Base-by-base conservation (phyloP, 768 basidiomycete genomes). In the Boletus barrowsii region DNA sequence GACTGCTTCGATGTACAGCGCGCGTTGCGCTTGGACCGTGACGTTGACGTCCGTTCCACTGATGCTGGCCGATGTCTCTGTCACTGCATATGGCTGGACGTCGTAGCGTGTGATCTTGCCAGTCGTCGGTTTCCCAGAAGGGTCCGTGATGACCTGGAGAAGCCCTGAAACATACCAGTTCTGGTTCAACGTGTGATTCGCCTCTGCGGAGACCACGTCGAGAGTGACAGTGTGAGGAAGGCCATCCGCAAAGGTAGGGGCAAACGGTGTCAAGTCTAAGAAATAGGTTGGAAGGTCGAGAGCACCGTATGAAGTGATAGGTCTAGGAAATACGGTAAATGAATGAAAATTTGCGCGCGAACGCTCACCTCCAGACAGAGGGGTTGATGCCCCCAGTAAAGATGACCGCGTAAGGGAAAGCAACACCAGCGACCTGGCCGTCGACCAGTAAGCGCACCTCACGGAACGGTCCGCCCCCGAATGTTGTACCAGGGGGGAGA, bases 101-200 rank as follows among this genome's bases (percentile, higher is more conserved):
- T 77, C 68, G 60, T 89, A 86, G 10, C 62, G 60, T 0, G 78
- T 83, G 53, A 91, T 88, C 29, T 73, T 77, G 29, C 90, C 90
- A 1, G 82, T 88, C 3, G 90, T 90, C 4, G 76, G 86, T 62
- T 73, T 72, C 2, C 75, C 69, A 30, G 88, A 87, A 9, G 81
- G 67, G 63, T 89, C 86, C 1, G 82, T 83, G 55, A 85, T 68
- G 44, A 88, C 83, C 65, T 91, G 88, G 7, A 92, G 67, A 37
- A 74, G 64, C 11, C 78, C 90, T 4, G 87, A 88, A 26, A 90
- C 81, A 63, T 81, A 88, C 90, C 90, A 92, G 63, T 90, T 90
- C 56, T 80, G 76, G 47, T 86, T 78, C 62, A 87, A 82, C n/a
- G 75, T 70, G 54, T 85, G 86, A 61, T 85, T 76, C 8, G 67